Base-by-base conservation (phyloP, 225 moss, liverwort and hornwort genomes). In the Physcomitrellopsis africana region DNA sequence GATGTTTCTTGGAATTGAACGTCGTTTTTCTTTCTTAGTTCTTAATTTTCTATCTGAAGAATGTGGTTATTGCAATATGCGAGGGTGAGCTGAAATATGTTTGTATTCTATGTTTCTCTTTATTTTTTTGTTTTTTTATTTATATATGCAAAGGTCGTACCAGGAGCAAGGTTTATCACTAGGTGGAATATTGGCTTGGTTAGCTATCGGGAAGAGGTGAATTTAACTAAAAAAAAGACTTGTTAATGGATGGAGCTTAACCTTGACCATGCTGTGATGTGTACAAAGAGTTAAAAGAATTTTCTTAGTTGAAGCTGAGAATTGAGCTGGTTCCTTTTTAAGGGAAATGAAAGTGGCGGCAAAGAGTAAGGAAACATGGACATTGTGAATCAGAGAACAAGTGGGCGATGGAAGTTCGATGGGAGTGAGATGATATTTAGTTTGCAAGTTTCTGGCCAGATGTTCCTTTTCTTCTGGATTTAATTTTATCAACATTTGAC, bases 331-430 rank as follows among this genome's bases (percentile, higher is more conserved):
- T 24, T 67, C 14, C 5, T 79, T 43, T 18, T 26, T 10, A 29
- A 42, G 45, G 62, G 68, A 20, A 60, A 18, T 67, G 68, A 61
- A 73, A 29, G 29, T 60, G 15, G 61, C 45, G 73, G 72, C 60
- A 23, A 59, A 72, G 72, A 26, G 51, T 44, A 15, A 60, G 24
- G 72, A 41, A 57, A 15, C 17, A 23, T 53, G 60, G 67, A 67
- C 65, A 71, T 2, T 37, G 42, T n/a, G 51, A 41, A 13, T 23
- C 32, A 22, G n/a, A 22, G 17, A 65, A 72, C 44, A 71, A 37
- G 72, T 65, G 58, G 58, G 65, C 45, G 22, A 5, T 48, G 32
- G 47, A 57, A 41, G 32, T 47, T 58, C 3, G 16, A n/a, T 23
- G 47, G 56, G 48, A 3, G 12, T 48, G 3, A 3, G 11, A 55